phyloP scores from a whole-genome alignment of 2,329 filamentous ascomycete species.

The Exophiala sideris region DNA sequence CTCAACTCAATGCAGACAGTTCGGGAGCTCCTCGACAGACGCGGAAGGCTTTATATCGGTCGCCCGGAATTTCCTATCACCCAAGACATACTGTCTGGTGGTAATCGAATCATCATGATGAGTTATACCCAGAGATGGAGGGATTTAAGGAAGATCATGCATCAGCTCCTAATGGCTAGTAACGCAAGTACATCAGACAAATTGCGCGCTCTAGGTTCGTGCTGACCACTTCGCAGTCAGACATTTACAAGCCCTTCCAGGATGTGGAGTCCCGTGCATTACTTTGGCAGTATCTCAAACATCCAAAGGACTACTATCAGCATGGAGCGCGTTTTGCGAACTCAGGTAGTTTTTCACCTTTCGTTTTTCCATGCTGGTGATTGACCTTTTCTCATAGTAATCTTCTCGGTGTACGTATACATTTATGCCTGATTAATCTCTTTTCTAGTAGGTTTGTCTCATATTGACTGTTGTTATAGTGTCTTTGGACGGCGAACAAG shows the following conservation, averaged over 20 bases:
- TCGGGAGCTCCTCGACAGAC: slow-evolving; percentile 3
- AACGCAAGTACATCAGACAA: background rate
- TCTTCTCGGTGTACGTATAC: slow-evolving; percentile 5
- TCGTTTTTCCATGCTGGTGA: slow-evolving; percentile 32
- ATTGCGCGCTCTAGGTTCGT: background rate
- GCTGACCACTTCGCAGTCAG: background rate
- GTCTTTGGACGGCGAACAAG: slow-evolving; percentile 47
- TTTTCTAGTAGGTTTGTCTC: background rate
- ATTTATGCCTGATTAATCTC: too few relatives aligned
- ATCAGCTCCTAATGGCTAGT: slow-evolving; percentile 5
- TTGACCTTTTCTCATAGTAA: background rate
- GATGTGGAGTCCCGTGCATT: slow-evolving; percentile 5
- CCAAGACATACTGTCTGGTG: slow-evolving; percentile 2
- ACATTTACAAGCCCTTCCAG: slow-evolving; percentile 1
- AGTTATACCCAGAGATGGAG: slow-evolving; percentile 1
- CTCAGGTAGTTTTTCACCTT: slow-evolving; percentile 32
- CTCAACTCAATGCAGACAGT: background rate
- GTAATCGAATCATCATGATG: slow-evolving; percentile 8
- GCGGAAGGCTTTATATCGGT: slow-evolving; percentile 1
- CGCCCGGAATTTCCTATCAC: slow-evolving; percentile 2
- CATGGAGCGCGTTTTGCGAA: slow-evolving; percentile 43
- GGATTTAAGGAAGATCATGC: slow-evolving; percentile 6
- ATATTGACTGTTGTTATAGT: background rate
- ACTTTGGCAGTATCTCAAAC: slow-evolving; percentile 14
- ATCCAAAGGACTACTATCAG: slow-evolving; percentile 33